Base-by-base conservation (phyloP, 768 basidiomycete genomes). In the Trametes elegans region DNA sequence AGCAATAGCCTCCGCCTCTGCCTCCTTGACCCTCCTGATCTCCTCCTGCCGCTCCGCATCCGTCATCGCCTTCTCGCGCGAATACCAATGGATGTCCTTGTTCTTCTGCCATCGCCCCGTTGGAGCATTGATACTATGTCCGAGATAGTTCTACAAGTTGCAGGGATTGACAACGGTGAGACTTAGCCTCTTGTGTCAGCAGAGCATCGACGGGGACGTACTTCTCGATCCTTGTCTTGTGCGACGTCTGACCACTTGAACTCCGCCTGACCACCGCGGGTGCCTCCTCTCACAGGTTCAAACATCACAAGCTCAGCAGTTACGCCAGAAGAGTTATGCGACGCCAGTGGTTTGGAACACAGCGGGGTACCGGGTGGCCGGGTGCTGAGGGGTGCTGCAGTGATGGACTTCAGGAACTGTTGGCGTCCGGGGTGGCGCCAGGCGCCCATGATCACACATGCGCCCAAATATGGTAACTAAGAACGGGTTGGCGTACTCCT, bases 91-190 rank as follows among this genome's bases (percentile, higher is more conserved):
- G 14, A 98, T 74, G 65, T 98, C 95, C 69, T 95, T 93, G 75
- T 93, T 93, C 73, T 95, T 95, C 73, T 97, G 95, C 95, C 95
- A 98, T 42, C 95, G 78, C 1, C 95, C 95, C 1, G 91, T 91
- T 0, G 95, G 95, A 2, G 95, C 95, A 66, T 95, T 95, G 73
- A 97, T 83, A 49, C 90, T 90, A 68, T 96, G 92, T 5, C 95
- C 95, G 3, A 98, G 83, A 70, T 98, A 98, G 72, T 97, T 87
- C 88, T 98, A 65, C 28, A 14, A 19, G 4, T 13, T 24, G 7
- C 2, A 34, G 48, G 13, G n/a, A n/a, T n/a, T n/a, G n/a, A n/a
- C n/a, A n/a, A n/a, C n/a, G n/a, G n/a, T n/a, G n/a, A n/a, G n/a
- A n/a, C n/a, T n/a, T n/a, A n/a, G n/a, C n/a, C n/a, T n/a, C n/a